These are phyloP conservation scores for Psidium friedrichsthalianum DNA, from an alignment of 345 rosid species.

Conservation along the genomic window DNA sequence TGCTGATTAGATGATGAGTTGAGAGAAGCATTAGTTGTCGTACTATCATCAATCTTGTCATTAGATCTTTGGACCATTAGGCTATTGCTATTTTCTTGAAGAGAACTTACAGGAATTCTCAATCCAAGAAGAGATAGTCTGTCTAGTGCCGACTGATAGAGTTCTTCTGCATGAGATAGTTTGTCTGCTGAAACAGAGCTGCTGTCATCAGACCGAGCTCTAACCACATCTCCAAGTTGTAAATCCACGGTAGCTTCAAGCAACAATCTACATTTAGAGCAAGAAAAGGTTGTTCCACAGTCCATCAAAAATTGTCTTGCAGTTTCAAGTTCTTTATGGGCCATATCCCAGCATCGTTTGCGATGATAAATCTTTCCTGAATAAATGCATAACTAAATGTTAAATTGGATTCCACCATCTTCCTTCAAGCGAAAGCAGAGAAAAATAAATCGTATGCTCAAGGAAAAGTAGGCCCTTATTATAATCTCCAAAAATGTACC, in stretches of 20 bases:
- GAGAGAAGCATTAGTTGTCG: neutral
- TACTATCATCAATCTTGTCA: neutral
- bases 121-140: conserved; percentile 47
- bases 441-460: neutral
- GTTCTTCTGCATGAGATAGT: conserved; percentile 44
- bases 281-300: conserved; percentile 24
- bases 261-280: conserved; percentile 56
- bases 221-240: conserved; percentile 65
- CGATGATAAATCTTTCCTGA: conserved; percentile 64
- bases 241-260: conserved; percentile 48
- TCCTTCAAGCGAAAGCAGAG: conserved; percentile 3
- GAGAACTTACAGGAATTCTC: conserved; percentile 37
- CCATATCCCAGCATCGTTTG: conserved; percentile 46
- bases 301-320: conserved; percentile 41
- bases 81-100: conserved; percentile 15
- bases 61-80: neutral
- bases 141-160: conserved; percentile 49
- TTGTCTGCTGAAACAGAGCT: conserved; percentile 20
- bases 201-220: conserved; percentile 19
- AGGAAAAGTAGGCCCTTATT: neutral
- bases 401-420: neutral
- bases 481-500: conserved; percentile 26
- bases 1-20: neutral
- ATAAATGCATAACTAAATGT: neutral
- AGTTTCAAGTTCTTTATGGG: conserved; percentile 55